Evolutionary conservation across 306 rosid species (phyloP).

Genomic region (Prunus mume): DNA sequence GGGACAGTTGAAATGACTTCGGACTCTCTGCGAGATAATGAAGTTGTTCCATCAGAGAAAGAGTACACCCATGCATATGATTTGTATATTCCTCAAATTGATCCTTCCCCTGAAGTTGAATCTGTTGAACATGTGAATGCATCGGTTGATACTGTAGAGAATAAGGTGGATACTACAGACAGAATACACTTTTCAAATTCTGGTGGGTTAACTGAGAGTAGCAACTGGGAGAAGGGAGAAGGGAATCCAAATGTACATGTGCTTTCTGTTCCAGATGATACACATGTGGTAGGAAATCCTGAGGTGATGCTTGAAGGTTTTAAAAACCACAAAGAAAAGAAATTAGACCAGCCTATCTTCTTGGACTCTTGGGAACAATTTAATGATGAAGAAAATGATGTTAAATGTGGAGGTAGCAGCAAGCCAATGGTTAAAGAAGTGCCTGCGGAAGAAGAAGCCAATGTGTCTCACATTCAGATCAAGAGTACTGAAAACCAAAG

Average conservation of each 20-base stretch:
- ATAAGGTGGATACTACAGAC: conserved; percentile 27
- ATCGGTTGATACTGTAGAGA: conserved; percentile 19
- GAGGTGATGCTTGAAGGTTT: conserved; percentile 36
- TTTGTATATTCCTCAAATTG: conserved; percentile 30
- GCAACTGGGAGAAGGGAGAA: conserved; percentile 36
- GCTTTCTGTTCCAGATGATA: conserved; percentile 35
- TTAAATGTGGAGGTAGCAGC: conserved; percentile 11
- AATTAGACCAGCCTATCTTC: conserved; percentile 26
- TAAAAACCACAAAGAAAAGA: conserved; percentile 28
- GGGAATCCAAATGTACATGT: conserved; percentile 28
- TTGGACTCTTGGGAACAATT: conserved; percentile 23
- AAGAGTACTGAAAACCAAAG: conserved; percentile 25
- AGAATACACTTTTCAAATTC: conserved; percentile 21
- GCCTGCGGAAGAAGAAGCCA: conserved; percentile 34
- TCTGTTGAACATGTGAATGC: conserved; percentile 26
- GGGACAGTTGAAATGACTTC: conserved; percentile 23
- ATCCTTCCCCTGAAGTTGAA: conserved; percentile 29
- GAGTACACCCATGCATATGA: conserved; percentile 22
- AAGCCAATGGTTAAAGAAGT: conserved; percentile 29
- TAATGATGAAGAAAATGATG: conserved; percentile 29
- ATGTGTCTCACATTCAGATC: conserved; percentile 27
- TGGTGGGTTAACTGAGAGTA: conserved; percentile 26
- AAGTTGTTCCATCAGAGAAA: conserved; percentile 30
- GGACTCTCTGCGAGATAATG: conserved; percentile 31
- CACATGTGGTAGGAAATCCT: conserved; percentile 33